phyloP scores from a whole-genome alignment of 441 rosid genomes.

The Adansonia madagascariensis region DNA sequence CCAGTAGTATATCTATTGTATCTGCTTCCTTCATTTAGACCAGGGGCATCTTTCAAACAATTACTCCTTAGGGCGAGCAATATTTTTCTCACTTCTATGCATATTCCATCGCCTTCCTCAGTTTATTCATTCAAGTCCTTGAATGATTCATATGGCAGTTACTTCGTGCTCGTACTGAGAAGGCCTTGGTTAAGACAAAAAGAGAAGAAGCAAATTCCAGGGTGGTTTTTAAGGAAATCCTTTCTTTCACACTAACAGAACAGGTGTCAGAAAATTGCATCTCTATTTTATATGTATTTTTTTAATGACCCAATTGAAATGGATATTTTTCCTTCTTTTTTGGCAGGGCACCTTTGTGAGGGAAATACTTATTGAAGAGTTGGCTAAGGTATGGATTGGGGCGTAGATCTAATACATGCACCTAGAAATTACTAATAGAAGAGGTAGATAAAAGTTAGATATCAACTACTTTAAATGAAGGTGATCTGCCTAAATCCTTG shows the following conservation, averaged over 20 bases:
- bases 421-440: not conserved
- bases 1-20: not conserved
- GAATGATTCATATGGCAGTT: conserved; percentile 54
- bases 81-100: not conserved
- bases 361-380: conserved; percentile 85
- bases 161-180: conserved; percentile 77
- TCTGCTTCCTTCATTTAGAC: not conserved
- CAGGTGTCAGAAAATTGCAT: conserved; percentile 50
- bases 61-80: not conserved
- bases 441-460: not conserved
- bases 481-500: conserved; percentile 2
- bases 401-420: conserved; percentile 12
- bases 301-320: not conserved
- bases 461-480: not conserved
- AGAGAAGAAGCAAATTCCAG: conserved; percentile 54
- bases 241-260: conserved; percentile 83
- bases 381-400: conserved; percentile 72
- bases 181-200: conserved; percentile 53
- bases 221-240: conserved; percentile 67
- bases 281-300: not conserved
- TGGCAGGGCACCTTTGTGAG: conserved; percentile 86
- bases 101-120: conserved; percentile 2
- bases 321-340: conserved; percentile 11
- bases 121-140: conserved; percentile 22
- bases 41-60: not conserved